Evolutionary conservation across 352 stramenopile species (phyloP), one percentile per base, ranked within the genome.

Genomic region (Phytophthora vignae): DNA sequence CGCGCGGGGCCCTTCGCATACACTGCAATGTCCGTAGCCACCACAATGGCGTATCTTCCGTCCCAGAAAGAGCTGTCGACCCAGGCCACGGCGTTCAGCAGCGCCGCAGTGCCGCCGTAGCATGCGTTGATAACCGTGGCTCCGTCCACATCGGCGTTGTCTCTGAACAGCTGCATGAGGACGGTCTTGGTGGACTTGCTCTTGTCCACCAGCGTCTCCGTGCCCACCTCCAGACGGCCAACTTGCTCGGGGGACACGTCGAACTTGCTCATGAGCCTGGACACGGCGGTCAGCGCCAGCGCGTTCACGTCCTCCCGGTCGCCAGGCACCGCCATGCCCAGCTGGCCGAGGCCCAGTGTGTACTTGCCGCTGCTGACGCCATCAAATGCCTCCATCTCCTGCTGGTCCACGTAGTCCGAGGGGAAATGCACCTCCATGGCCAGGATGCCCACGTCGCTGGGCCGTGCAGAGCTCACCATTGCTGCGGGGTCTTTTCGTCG

Each of bases 71-170:
- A 91, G 69, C 85, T 98, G 75, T 99, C 94, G 14, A 98, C 86
- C 97, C 97, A 99, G 17, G 88, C 84, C 46, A 99, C 84, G 5
- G 97, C 93, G 78, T 99, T 99, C n/a, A 99, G 83, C 25, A 99
- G 81, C 29, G 98, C 98, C 1, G 97, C 94, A 1, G 98, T 99
- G 44, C 96, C 97, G 29, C 98, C 98, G 77, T 99, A 99, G 83
- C 98, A 99, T 3, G 98, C 98, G 80, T 99, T 99, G 57, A 99
- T 81, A 53, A 95, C 90, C 1, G 96, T 99, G 14, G 97, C 97
- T 55, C 98, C 92, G 44, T 95, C 90, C 55, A 90, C 69, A 42
- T 87, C 78, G 19, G 70, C 70, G 69, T 92, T 93, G 55, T 82
- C 81, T 53, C 65, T 76, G 48, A 94, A 93, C 11, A 93, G 75